Base-by-base conservation (phyloP, 2,329 filamentous ascomycete genomes). In the Pseudofabraea citricarpa region DNA sequence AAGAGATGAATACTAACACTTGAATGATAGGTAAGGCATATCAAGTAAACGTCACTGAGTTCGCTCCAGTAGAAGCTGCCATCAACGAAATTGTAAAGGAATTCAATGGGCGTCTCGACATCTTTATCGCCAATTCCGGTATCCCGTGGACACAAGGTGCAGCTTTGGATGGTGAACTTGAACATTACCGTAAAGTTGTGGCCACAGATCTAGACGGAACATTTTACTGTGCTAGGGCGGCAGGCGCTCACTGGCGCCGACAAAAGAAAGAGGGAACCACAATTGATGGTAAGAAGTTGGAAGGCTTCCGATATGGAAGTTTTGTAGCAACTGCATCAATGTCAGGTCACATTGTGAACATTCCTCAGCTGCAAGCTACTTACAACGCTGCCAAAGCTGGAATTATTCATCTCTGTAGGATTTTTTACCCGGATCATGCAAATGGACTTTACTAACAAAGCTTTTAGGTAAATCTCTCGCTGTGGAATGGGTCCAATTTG, bases 291-390 rank as follows among this genome's bases (percentile, higher is more conserved):
- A 73, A 78, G 59, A 72, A 73, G 56, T 67, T 87, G 19, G 71
- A 78, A 40, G 71, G 74, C 51, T 86, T 76, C 59, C 70, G 68
- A 2, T 70, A 74, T 20, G 85, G 86, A 18, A 85, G 80, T 61
- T 88, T 91, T 63, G 80, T 91, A 53, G 83, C 83, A 20, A 91
- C 87, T 6, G 83, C 87, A 1, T 85, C 80, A 45, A 90, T 91
- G 77, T 85, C 79, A 53, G 87, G 81, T 4, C 85, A 85, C 59
- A 83, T 90, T 55, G 84, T 81, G 61, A 90, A 90, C 60, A 74
- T 87, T 45, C 87, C 86, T 5, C 85, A 90, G 67, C 60, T 82
- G 53, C 86, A 90, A 67, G 73, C 81, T 5, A 78, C 82, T 7
- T 89, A 89, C 61, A 89, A 88, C 60, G 80, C 79, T 15, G 80